phyloP scores from a whole-genome alignment of 1,284 basidiomycete species.

The Tranzscheliella williamsii region DNA sequence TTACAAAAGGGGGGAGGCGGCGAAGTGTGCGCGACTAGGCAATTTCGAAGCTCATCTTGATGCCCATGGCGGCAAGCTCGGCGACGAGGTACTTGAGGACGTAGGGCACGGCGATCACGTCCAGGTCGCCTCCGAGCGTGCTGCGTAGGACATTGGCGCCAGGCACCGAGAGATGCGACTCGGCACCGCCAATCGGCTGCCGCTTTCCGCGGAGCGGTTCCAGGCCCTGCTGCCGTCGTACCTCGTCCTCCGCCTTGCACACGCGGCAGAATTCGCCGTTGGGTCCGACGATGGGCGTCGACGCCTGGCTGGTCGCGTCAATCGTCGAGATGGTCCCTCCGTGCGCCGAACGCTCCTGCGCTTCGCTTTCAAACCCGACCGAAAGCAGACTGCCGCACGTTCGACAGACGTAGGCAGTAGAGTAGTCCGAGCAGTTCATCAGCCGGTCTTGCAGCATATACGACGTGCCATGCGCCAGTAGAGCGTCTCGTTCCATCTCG shows the following conservation, averaged over 20 bases:
- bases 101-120: slow-evolving; percentile 78
- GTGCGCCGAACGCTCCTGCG: not conserved
- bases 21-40: slow-evolving; percentile 4
- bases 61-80: slow-evolving; percentile 68
- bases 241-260: slow-evolving; percentile 46
- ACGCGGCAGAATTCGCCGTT: slow-evolving; percentile 58
- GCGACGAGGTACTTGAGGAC: slow-evolving; percentile 68
- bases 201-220: slow-evolving; percentile 32
- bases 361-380: slow-evolving; percentile 65
- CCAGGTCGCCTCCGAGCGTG: slow-evolving; percentile 47
- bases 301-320: slow-evolving; percentile 18
- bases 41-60: slow-evolving; percentile 62
- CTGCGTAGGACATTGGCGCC: slow-evolving; percentile 33
- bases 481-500: slow-evolving; percentile 99
- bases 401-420: slow-evolving; percentile 95
- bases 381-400: slow-evolving; percentile 94
- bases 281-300: slow-evolving; percentile 43
- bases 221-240: slow-evolving; percentile 17
- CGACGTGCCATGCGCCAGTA: slow-evolving; percentile 96
- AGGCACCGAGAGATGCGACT: slow-evolving; percentile 36
- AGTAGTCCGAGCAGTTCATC: slow-evolving; percentile 99
- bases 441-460: slow-evolving; percentile 96
- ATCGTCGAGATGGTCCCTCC: slow-evolving; percentile 29
- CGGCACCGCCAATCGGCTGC: slow-evolving; percentile 27
- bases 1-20: too few relatives aligned